These are phyloP conservation scores for Paspalum notatum DNA, from an alignment of 176 grass and related monocot species.

Conservation along the genomic window DNA sequence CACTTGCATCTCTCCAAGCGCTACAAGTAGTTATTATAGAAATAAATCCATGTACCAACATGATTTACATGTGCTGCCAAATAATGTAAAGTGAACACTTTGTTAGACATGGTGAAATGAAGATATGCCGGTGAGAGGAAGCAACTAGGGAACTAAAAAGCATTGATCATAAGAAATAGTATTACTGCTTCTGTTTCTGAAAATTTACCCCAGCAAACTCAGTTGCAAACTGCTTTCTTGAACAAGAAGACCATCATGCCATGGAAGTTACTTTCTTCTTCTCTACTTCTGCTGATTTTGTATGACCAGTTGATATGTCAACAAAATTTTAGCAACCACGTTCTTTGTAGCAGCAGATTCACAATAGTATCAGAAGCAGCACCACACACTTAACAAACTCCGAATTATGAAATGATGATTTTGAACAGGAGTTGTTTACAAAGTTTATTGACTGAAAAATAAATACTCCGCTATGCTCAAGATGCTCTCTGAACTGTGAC, in stretches of 20 bases:
- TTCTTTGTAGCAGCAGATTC: background rate
- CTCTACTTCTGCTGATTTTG: too few relatives aligned
- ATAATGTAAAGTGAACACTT: constrained; percentile 19
- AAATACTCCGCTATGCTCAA: background rate
- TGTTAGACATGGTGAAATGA: too few relatives aligned
- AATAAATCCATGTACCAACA: constrained; percentile 42
- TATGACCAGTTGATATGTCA: too few relatives aligned
- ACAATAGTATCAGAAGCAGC: background rate
- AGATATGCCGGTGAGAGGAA: too few relatives aligned
- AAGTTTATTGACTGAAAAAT: background rate
- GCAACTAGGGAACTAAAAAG: too few relatives aligned
- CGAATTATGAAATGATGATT: constrained; percentile 10
- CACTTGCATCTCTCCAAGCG: too few relatives aligned
- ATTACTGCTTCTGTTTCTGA: too few relatives aligned
- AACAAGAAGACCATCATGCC: background rate
- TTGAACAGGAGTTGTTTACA: background rate
- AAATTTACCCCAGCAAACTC: too few relatives aligned
- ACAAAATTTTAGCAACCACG: too few relatives aligned
- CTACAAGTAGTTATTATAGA: constrained; percentile 27
- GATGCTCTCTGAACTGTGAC: constrained; percentile 17
- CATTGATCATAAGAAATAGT: too few relatives aligned
- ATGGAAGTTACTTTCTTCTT: background rate
- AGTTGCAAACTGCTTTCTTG: background rate
- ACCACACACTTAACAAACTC: background rate
- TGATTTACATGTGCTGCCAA: constrained; percentile 40